Evolutionary conservation across 345 rosid species (phyloP), one percentile per base, ranked within the genome.

Genomic region (Luvunga scandens): DNA sequence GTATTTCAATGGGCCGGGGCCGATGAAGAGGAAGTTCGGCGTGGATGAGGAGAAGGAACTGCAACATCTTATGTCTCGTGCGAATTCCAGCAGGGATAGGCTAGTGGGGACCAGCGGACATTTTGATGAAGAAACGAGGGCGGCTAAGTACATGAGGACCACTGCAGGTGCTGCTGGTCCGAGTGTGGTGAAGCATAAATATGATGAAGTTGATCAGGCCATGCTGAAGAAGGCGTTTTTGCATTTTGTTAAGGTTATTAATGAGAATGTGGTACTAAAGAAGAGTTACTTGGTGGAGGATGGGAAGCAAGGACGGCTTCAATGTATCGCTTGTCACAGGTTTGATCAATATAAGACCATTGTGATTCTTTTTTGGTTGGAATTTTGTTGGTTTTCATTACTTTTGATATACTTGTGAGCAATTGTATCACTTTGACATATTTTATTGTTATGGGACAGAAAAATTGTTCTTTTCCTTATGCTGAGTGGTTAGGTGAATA

Each of bases 251-350:
- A 97, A 94, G 89, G 62, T 84, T 25, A 76, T 90, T 63, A 91
- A 86, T 28, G 99, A 94, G 85, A 91, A 84, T 22, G 84, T 87
- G 7, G 63, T 39, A 3, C 91, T 84, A 80, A 97, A 86, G 82
- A 93, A 80, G 88, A 89, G 83, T 28, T 97, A 89, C 83, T 83
- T 91, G 86, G 98, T 91, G 86, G 98, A 94, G 85, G 82, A 91
- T 28, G 98, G 97, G 75, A 97, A 88, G 77, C 90, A 82, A 33
- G 97, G 97, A 14, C 86, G 92, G 65, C 88, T 94, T 75, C 91
- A 82, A 28, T 97, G 99, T 79, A 78, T 91, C 67, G 98, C 89
- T 72, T 97, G 99, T 71, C 86, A 86, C 92, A 94, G 98, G 98
- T 92, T 89, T 82, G 92, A 74, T 83, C 65, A 76, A 69, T 79